Percentiles rank a stretch among this genome's conserved stretches.
These are phyloP conservation scores for Colletotrichum neosansevieriae DNA, from an alignment of 2,329 filamentous ascomycete species.

Conservation along the genomic window DNA sequence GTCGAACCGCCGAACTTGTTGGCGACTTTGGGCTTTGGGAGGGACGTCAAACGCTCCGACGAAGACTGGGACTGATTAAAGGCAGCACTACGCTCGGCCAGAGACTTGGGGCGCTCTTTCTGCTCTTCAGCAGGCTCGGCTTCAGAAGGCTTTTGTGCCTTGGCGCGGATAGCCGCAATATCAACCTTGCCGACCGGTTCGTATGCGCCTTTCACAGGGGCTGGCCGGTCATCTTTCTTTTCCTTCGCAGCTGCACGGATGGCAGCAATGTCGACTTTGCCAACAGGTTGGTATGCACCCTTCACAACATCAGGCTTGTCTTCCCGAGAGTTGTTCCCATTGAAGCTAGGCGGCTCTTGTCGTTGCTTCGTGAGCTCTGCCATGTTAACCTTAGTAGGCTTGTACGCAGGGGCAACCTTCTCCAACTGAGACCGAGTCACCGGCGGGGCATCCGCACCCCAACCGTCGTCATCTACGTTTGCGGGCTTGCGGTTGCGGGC, in stretches of 20 bases:
- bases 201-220: slow-evolving; percentile 90
- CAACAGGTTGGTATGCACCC: slow-evolving; percentile 92
- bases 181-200: slow-evolving; percentile 97
- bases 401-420: slow-evolving; percentile 92
- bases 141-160: slow-evolving; percentile 74
- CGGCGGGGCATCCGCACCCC: slow-evolving; percentile 94
- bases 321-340: slow-evolving; percentile 51
- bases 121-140: slow-evolving; percentile 43
- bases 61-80: slow-evolving; percentile 70
- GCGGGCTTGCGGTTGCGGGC: slow-evolving; percentile 71
- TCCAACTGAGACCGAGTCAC: slow-evolving; percentile 88
- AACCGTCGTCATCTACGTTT: slow-evolving; percentile 85
- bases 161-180: slow-evolving; percentile 91
- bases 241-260: slow-evolving; percentile 81
- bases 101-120: slow-evolving; percentile 61
- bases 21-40: slow-evolving; percentile 95
- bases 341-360: slow-evolving; percentile 72
- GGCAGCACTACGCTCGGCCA: slow-evolving; percentile 81
- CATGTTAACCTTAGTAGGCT: slow-evolving; percentile 96
- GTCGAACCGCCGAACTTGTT: slow-evolving; percentile 84
- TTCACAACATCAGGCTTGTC: slow-evolving; percentile 74
- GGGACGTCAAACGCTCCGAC: slow-evolving; percentile 82
- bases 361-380: slow-evolving; percentile 83
- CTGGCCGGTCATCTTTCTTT: slow-evolving; percentile 81
- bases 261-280: slow-evolving; percentile 96